These are phyloP conservation scores for Obba rivulosa DNA, from an alignment of 768 basidiomycete genomes.

Conservation along the genomic window DNA sequence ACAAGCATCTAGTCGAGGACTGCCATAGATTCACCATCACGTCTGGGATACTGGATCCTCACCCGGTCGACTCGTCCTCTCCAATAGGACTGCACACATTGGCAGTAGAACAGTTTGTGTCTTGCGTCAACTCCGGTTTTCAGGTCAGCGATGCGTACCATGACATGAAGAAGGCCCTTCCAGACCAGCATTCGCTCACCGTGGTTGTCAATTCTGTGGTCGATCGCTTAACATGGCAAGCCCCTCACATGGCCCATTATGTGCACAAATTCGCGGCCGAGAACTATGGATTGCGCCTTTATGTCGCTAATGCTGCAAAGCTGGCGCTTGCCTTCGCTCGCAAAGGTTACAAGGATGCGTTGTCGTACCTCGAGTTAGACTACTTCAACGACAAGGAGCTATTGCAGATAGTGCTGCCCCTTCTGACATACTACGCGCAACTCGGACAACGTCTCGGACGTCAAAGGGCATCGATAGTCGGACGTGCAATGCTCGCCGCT, in stretches of 20 bases:
- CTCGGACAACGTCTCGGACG: no score
- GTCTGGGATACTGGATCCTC: constrained; percentile 2
- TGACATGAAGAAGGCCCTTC: constrained; percentile 8
- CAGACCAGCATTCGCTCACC: constrained; percentile 1
- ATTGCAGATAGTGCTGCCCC: no score
- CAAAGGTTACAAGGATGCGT: not conserved
- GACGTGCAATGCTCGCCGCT: no score
- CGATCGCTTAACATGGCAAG: not conserved
- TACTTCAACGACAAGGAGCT: no score
- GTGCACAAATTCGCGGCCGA: no score
- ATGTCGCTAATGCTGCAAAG: not conserved
- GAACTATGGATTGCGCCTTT: not conserved
- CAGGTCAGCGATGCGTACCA: constrained; percentile 10
- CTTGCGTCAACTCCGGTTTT: constrained; percentile 7
- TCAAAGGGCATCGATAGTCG: no score
- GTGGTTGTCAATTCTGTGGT: constrained; percentile 5
- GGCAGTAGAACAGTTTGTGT: constrained; percentile 9
- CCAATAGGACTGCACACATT: not conserved
- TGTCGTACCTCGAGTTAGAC: not conserved
- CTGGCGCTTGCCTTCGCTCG: not conserved
- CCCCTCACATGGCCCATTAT: no score
- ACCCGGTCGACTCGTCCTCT: not conserved
- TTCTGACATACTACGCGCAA: no score
- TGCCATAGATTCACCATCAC: constrained; percentile 4
- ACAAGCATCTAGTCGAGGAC: constrained; percentile 5